Conservation (phyloP, 1,284 basidiomycete species). For the Austroboletus novae-zelandiae region DNA sequence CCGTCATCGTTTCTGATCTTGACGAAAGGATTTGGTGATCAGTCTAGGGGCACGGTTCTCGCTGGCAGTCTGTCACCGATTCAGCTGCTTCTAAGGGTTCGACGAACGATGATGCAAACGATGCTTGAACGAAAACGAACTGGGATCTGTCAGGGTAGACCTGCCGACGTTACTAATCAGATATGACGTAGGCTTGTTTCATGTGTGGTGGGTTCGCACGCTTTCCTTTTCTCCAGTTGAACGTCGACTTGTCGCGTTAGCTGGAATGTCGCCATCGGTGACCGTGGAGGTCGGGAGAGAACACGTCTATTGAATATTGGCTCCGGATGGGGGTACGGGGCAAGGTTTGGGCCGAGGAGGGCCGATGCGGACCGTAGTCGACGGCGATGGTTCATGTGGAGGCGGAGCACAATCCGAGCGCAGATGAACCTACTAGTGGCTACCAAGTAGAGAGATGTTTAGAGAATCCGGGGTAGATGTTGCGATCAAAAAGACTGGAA, state of each 20-base stretch:
- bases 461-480: background rate
- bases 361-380: no score
- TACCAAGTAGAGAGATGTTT: background rate
- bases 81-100: background rate
- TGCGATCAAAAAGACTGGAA: conserved; percentile 10
- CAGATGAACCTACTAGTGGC: background rate
- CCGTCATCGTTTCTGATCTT: no score
- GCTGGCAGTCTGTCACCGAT: background rate
- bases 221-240: background rate
- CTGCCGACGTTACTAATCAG: background rate
- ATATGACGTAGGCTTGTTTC: background rate
- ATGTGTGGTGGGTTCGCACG: background rate
- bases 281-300: background rate
- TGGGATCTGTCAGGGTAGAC: background rate
- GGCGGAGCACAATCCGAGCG: no score
- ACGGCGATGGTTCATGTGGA: no score
- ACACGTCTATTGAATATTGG: background rate
- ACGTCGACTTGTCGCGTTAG: background rate
- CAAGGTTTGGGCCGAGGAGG: no score
- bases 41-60: background rate
- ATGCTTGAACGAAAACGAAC: background rate
- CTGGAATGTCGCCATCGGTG: background rate
- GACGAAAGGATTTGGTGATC: background rate
- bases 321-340: background rate
- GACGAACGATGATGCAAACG: conserved; percentile 7